phyloP scores from a whole-genome alignment of 2,329 filamentous ascomycete genomes.

The Fusarium vanettenii region DNA sequence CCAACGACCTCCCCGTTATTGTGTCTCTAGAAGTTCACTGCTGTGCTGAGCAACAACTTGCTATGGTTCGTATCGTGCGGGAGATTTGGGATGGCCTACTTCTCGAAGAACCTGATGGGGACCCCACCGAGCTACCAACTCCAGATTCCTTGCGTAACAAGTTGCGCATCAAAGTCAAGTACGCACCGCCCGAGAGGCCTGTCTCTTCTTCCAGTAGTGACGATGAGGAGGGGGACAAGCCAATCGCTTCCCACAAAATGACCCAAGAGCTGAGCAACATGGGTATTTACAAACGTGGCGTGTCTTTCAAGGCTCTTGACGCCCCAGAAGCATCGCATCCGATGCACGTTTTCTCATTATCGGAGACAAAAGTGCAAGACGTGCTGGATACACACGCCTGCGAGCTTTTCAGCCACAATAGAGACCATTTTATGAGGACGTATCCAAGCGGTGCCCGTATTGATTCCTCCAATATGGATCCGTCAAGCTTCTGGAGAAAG shows the following conservation, averaged over 20 bases:
- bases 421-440: constrained; percentile 83
- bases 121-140: constrained; percentile 68
- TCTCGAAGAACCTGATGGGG: constrained; percentile 65
- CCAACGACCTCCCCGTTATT: constrained; percentile 85
- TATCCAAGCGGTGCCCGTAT: constrained; percentile 88
- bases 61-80: constrained; percentile 93
- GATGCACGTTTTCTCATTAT: constrained; percentile 76
- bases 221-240: neutral
- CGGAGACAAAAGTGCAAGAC: constrained; percentile 72
- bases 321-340: constrained; percentile 76
- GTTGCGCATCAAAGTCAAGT: constrained; percentile 87
- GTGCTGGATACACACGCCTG: constrained; percentile 61
- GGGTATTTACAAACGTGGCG: constrained; percentile 85
- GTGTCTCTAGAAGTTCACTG: constrained; percentile 95
- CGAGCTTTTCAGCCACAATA: constrained; percentile 83
- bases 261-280: constrained; percentile 79
- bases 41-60: constrained; percentile 80
- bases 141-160: constrained; percentile 78
- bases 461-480: constrained; percentile 87
- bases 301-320: constrained; percentile 82
- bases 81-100: constrained; percentile 83
- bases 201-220: neutral
- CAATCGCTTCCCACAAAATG: constrained; percentile 60
- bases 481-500: constrained; percentile 85
- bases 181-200: constrained; percentile 57